Base-by-base conservation (phyloP, 148 eudicot species). In the Amaranthus palmeri region DNA sequence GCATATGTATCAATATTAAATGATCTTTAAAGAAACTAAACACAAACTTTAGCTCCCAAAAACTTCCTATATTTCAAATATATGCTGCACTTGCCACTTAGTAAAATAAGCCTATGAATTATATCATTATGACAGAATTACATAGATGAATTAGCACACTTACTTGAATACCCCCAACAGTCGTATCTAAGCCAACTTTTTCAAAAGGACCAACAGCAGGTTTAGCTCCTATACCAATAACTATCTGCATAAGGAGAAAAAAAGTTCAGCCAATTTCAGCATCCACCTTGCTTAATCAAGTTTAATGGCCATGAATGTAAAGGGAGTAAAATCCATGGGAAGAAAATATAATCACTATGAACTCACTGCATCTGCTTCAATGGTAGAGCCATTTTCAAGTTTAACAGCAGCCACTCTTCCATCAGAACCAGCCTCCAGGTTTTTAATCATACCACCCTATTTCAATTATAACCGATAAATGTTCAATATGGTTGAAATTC, bases 161-260 rank as follows among this genome's bases (percentile, higher is more conserved):
- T 54, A 95, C 99, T 96, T 95, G 82, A 80, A 95, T 89, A 74
- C 99, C 99, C 59, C 99, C 99, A 58, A 86, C 86, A 70, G 76
- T 83, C 46, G 79, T 70, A 82, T 87, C 90, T 65, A 92, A 76
- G 75, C 90, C 92, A 77, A 85, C 79, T 18, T 73, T 80, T 75
- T 95, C 89, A 73, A 95, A 95, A 46, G 89, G 89, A 77, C 88
- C 62, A 18, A 90, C 86, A 48, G 87, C 93, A 72, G 99, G 97
- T 82, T 82, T 92, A 64, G 96, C 99, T 83, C 99, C 99, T 72
- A 95, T 95, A 49, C 99, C 99, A 78, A 95, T 72, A 67, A 95
- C 73, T 77, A 95, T 79, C 99, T 95, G 84, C 85, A 79, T 48
- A 72, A 44, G 62, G 57, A 15, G 42, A 69, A 70, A 69, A 44